These are phyloP conservation scores for Brassica hybrid DNA, from an alignment of 441 rosid species.

Conservation along the genomic window DNA sequence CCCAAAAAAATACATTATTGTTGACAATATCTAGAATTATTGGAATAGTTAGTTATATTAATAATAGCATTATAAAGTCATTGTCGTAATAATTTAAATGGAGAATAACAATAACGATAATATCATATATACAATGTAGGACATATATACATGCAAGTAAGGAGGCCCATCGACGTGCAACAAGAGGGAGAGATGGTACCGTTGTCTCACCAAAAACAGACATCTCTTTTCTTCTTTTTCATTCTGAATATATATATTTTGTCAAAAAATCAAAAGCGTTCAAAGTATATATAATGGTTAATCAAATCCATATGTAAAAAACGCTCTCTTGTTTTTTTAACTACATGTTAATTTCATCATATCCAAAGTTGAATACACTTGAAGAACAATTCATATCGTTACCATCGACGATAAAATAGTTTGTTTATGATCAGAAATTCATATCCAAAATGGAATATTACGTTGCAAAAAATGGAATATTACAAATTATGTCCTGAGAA, in stretches of 20 bases:
- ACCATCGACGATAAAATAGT: background rate
- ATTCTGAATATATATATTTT: background rate
- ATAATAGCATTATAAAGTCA: conserved; percentile 31
- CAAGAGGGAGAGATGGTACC: conserved; percentile 29
- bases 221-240: conserved; percentile 16
- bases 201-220: conserved; percentile 42
- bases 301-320: background rate
- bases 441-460: too few species aligned
- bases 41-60: conserved; percentile 23
- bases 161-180: conserved; percentile 42
- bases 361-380: conserved; percentile 13
- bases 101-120: conserved; percentile 25
- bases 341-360: background rate
- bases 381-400: background rate
- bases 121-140: conserved; percentile 29
- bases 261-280: background rate
- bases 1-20: conserved; percentile 33
- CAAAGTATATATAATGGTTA: background rate
- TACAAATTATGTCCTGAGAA: background rate
- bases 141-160: conserved; percentile 29
- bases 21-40: conserved; percentile 26
- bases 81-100: conserved; percentile 41
- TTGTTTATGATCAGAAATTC: background rate
- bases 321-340: background rate
- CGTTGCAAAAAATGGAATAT: too few species aligned